Evolutionary conservation across 768 basidiomycete species (phyloP).

Genomic region (Agaricus sinodeliciosus): DNA sequence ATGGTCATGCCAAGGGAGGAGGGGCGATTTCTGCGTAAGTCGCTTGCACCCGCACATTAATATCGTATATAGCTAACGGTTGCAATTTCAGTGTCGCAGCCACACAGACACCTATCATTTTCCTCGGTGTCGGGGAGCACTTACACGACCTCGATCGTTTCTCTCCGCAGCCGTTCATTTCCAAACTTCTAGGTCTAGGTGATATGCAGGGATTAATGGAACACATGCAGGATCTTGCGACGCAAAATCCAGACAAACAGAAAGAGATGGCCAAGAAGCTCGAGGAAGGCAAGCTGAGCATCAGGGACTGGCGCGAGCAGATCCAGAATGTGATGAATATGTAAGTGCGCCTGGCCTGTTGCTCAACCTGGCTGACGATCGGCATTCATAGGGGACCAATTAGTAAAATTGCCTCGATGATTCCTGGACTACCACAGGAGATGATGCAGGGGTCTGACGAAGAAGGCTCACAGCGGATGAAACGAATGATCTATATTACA

Average conservation of each 20-base stretch:
- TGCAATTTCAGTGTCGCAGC: constrained; percentile 74
- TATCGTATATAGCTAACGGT: constrained; percentile 3
- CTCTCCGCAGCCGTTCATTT: constrained; percentile 94
- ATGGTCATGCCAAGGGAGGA: constrained; percentile 98
- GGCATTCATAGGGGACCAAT: constrained; percentile 83
- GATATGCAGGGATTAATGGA: constrained; percentile 98
- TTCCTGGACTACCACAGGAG: constrained; percentile 91
- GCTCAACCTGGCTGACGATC: constrained; percentile 5
- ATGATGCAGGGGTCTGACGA: constrained; percentile 90
- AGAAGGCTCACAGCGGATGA: constrained; percentile 85
- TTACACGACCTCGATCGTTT: constrained; percentile 96
- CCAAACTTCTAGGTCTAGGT: constrained; percentile 90
- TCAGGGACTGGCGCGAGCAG: constrained; percentile 97
- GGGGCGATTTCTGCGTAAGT: constrained; percentile 98
- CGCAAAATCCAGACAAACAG: constrained; percentile 92
- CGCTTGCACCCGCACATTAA: not conserved
- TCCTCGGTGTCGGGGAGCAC: constrained; percentile 97
- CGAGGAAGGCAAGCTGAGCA: constrained; percentile 94
- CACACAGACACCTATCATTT: constrained; percentile 97
- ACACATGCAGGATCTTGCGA: constrained; percentile 94
- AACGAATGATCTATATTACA: constrained; percentile 97
- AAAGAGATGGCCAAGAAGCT: constrained; percentile 98
- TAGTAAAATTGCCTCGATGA: constrained; percentile 98
- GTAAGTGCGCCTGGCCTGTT: constrained; percentile 35
- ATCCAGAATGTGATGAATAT: constrained; percentile 98